A percentile compares a stretch with the other conserved stretches of the same genome.
These are phyloP conservation scores for Xylaria curta DNA, from an alignment of 495 filamentous ascomycete genomes.

Conservation along the genomic window DNA sequence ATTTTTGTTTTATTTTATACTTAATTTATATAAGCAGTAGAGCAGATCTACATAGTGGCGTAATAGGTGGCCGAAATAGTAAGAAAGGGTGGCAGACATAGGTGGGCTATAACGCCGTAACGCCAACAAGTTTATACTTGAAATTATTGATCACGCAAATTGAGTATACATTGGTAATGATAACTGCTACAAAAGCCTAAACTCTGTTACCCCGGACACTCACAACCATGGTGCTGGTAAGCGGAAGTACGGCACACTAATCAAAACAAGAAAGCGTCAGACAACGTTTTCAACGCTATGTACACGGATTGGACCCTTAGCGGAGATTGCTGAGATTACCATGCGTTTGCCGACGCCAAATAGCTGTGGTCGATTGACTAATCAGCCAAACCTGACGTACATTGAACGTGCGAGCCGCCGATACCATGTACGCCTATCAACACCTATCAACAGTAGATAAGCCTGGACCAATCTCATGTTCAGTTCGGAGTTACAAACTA, in stretches of 20 bases:
- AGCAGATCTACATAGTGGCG: too few relatives aligned
- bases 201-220: neutral
- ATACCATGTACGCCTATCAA: neutral
- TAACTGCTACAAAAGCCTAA: neutral
- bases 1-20: too few relatives aligned
- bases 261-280: neutral
- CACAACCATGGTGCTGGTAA: slow-evolving; percentile 22
- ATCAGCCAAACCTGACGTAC: neutral
- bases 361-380: neutral
- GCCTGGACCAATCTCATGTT: neutral
- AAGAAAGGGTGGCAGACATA: too few relatives aligned
- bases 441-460: neutral
- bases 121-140: neutral
- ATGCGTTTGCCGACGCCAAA: neutral
- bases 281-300: neutral
- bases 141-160: neutral
- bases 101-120: neutral
- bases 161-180: neutral
- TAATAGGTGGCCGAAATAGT: too few relatives aligned
- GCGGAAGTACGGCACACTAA: neutral
- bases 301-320: neutral
- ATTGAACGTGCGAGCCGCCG: neutral
- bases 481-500: neutral
- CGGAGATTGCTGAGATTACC: slow-evolving; percentile 7
- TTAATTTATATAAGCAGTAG: too few relatives aligned